Evolutionary conservation across 2,329 filamentous ascomycete genomes (phyloP).

Genomic region (Fulvia fulva): DNA sequence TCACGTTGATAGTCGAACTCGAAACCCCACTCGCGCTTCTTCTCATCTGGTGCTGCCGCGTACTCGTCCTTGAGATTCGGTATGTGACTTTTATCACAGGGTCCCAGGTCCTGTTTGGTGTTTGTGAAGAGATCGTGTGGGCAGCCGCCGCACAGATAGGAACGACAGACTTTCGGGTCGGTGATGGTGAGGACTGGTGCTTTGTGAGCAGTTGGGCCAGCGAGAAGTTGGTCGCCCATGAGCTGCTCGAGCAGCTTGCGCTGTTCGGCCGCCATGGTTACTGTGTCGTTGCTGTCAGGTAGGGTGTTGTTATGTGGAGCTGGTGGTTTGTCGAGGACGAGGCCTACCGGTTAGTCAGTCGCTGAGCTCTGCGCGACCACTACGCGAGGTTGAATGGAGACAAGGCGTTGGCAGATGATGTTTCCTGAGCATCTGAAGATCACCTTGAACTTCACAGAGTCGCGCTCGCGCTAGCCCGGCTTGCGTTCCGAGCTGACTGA

Average conservation of each 20-base stretch:
- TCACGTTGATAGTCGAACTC: slow-evolving; percentile 96
- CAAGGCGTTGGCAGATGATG: background rate
- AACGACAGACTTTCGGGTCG: slow-evolving; percentile 90
- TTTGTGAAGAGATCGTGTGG: slow-evolving; percentile 99
- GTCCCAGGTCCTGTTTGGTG: slow-evolving; percentile 94
- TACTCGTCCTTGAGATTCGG: slow-evolving; percentile 88
- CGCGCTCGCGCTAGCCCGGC: background rate
- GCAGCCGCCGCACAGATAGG: slow-evolving; percentile 88
- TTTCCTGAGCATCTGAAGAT: background rate
- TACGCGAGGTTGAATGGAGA: background rate
- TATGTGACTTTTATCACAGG: slow-evolving; percentile 82
- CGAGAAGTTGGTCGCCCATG: slow-evolving; percentile 71
- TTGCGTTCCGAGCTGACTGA: background rate
- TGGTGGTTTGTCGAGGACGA: background rate
- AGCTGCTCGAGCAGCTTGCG: slow-evolving; percentile 97
- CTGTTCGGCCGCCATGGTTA: slow-evolving; percentile 87
- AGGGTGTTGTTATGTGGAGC: background rate
- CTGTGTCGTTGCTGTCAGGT: background rate
- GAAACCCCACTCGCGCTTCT: slow-evolving; percentile 78
- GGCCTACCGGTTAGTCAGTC: no score
- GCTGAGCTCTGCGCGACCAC: background rate
- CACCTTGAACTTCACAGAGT: background rate
- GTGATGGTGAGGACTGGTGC: slow-evolving; percentile 80
- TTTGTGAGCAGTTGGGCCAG: slow-evolving; percentile 62
- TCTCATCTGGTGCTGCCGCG: slow-evolving; percentile 64